These are phyloP conservation scores for Cladophialophora chaetospira DNA, from an alignment of 2,329 filamentous ascomycete species.

Conservation along the genomic window DNA sequence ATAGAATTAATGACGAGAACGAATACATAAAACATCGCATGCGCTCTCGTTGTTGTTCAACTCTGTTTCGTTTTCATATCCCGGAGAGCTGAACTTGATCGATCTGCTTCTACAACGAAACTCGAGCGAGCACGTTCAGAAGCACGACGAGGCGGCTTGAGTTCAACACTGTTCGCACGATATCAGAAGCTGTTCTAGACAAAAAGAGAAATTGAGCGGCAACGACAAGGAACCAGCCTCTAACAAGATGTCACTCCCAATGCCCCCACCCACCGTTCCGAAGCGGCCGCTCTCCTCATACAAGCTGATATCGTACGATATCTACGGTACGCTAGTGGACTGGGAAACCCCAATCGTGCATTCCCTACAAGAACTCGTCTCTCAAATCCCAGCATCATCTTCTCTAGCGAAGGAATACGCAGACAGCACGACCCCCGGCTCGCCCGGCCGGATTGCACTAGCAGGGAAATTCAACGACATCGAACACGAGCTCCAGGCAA, in stretches of 20 bases:
- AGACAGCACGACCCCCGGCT: constrained; percentile 9
- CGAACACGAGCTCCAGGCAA: constrained; percentile 52
- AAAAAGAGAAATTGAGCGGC: not conserved
- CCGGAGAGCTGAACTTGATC: too few relatives aligned
- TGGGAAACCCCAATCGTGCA: constrained; percentile 69
- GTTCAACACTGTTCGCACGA: too few relatives aligned
- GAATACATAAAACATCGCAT: too few relatives aligned
- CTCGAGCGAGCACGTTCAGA: too few relatives aligned
- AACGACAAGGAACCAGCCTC: not conserved
- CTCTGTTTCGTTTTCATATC: too few relatives aligned
- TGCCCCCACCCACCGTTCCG: constrained; percentile 28
- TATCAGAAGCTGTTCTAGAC: too few relatives aligned
- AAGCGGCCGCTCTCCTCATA: constrained; percentile 24
- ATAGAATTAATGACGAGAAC: not conserved
- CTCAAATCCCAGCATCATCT: constrained; percentile 16
- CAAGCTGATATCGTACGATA: constrained; percentile 68
- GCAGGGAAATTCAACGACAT: constrained; percentile 40
- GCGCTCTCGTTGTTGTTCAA: too few relatives aligned
- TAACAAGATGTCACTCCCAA: constrained; percentile 20
- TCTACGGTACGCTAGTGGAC: constrained; percentile 78
- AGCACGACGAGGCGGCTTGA: too few relatives aligned
- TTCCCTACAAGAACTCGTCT: constrained; percentile 46
- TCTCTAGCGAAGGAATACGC: constrained; percentile 2
- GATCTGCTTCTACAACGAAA: too few relatives aligned
- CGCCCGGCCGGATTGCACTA: constrained; percentile 4